These are phyloP conservation scores for Paracorniculantispora psalliotae DNA, from an alignment of 2,329 filamentous ascomycete species.

Conservation along the genomic window DNA sequence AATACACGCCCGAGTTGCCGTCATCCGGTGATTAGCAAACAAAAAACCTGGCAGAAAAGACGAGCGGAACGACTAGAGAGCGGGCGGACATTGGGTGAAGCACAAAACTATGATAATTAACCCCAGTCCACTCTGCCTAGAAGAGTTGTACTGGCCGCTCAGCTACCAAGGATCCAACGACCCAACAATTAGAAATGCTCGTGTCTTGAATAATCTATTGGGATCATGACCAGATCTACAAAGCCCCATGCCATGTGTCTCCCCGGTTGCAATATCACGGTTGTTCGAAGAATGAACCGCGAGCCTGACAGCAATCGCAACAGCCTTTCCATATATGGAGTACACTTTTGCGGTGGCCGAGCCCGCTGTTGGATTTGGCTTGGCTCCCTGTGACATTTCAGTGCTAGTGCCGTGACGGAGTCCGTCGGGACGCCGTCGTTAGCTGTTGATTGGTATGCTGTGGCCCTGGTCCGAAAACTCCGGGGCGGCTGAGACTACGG, in stretches of 20 bases:
- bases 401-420: not conserved
- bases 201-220: not conserved
- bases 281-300: too few relatives aligned
- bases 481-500: slow-evolving; percentile 1
- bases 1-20: too few relatives aligned
- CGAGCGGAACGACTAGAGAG: too few relatives aligned
- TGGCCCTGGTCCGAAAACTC: slow-evolving; percentile 1
- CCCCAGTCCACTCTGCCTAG: too few relatives aligned
- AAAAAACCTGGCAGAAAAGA: too few relatives aligned
- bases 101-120: too few relatives aligned
- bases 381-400: not conserved
- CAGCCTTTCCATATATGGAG: not conserved
- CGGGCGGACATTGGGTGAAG: too few relatives aligned
- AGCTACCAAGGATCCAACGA: not conserved
- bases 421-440: slow-evolving; percentile 2
- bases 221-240: not conserved
- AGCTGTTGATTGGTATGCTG: not conserved
- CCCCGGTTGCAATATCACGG: not conserved
- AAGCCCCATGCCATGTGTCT: not conserved
- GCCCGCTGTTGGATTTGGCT: not conserved
- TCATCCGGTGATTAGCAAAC: too few relatives aligned
- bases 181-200: not conserved
- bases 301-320: too few relatives aligned
- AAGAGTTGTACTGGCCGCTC: too few relatives aligned
- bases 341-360: not conserved